phyloP scores from a whole-genome alignment of 192 early-diverging fungal genomes.

The Entomortierella lignicola region DNA sequence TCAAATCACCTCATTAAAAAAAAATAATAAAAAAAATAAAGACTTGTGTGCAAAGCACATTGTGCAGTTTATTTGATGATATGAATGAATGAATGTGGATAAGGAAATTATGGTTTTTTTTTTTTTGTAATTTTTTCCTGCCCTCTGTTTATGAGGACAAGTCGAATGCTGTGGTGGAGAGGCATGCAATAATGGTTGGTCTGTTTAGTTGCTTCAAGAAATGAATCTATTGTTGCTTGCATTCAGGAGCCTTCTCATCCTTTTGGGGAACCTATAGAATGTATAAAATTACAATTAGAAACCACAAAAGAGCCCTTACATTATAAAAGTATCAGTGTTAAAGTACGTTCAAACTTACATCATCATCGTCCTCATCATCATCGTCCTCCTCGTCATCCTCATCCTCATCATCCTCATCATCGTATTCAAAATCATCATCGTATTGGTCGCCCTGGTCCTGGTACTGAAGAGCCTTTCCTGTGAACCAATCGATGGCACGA shows the following conservation, averaged over 20 bases:
- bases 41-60: no score
- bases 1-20: no score
- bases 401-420: conserved; percentile 53
- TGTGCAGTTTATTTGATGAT: not conserved
- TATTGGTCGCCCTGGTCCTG: conserved; percentile 58
- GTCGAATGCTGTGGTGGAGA: conserved; percentile 5
- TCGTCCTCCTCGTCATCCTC: conserved; percentile 59
- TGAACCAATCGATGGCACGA: conserved; percentile 98
- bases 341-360: conserved; percentile 37
- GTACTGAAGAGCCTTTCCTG: conserved; percentile 94
- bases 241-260: conserved; percentile 50
- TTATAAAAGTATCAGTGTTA: no score
- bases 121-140: not conserved
- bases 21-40: no score
- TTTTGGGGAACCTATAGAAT: conserved; percentile 51
- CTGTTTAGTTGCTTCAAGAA: conserved; percentile 15
- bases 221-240: conserved; percentile 54
- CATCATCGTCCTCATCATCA: conserved; percentile 53
- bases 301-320: no score
- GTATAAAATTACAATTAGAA: no score
- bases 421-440: conserved; percentile 45
- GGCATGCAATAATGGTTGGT: conserved; percentile 14
- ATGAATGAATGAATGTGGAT: conserved; percentile 3
- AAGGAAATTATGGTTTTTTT: not conserved
- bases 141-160: not conserved